A percentile compares a stretch with the other conserved stretches of the same genome.
These are phyloP conservation scores for Monascus purpureus DNA, from an alignment of 495 filamentous ascomycete genomes.

Conservation along the genomic window DNA sequence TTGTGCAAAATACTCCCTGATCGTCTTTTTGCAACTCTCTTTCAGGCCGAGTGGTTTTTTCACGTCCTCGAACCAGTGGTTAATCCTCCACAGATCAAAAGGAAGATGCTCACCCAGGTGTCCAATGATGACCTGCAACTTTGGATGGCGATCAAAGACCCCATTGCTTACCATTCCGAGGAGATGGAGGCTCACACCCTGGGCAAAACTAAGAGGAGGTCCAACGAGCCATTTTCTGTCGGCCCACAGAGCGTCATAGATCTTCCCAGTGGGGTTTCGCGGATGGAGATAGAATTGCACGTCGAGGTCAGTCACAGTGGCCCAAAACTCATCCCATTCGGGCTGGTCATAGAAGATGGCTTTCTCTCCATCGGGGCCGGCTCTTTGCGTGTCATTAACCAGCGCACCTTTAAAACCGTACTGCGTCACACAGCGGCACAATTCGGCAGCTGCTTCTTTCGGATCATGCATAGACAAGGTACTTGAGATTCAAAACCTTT, in stretches of 20 bases:
- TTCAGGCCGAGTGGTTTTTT: slow-evolving; percentile 27
- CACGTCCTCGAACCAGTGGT: slow-evolving; percentile 42
- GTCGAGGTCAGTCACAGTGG: slow-evolving; percentile 38
- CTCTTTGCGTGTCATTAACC: slow-evolving; percentile 42
- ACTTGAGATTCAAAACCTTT: slow-evolving; percentile 6
- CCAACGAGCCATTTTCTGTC: slow-evolving; percentile 27
- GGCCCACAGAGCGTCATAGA: slow-evolving; percentile 36
- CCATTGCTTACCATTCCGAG: slow-evolving; percentile 40
- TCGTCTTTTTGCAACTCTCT: slow-evolving; percentile 36
- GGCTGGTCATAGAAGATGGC: slow-evolving; percentile 46
- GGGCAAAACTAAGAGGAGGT: slow-evolving; percentile 32
- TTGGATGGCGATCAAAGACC: slow-evolving; percentile 35
- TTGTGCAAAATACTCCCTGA: slow-evolving; percentile 41
- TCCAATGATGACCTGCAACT: slow-evolving; percentile 48
- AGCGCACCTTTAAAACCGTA: slow-evolving; percentile 45
- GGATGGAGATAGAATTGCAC: slow-evolving; percentile 54
- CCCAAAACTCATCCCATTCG: slow-evolving; percentile 45
- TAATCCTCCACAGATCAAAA: slow-evolving; percentile 47
- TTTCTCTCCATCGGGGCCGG: slow-evolving; percentile 34
- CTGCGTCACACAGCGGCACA: slow-evolving; percentile 39
- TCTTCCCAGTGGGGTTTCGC: slow-evolving; percentile 29
- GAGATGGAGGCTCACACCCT: slow-evolving; percentile 33
- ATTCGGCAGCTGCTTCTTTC: slow-evolving; percentile 38
- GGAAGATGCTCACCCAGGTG: slow-evolving; percentile 54
- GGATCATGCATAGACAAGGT: slow-evolving; percentile 42